Percentiles rank a stretch among this genome's conserved stretches.
These are phyloP conservation scores for Somion occarium DNA, from an alignment of 1,284 basidiomycete species.

Conservation along the genomic window DNA sequence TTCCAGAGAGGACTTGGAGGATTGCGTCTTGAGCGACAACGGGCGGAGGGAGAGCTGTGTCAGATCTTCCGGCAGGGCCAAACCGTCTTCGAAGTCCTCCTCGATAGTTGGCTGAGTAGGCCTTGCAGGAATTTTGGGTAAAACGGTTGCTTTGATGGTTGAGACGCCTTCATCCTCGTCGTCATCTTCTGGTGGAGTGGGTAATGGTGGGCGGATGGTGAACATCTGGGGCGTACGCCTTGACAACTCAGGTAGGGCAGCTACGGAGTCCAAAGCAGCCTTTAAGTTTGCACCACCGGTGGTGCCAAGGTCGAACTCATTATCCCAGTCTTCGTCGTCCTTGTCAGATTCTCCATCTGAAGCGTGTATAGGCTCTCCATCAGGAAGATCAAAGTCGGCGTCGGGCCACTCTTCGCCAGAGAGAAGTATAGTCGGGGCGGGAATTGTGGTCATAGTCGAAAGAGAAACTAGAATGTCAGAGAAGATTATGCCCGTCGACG, in stretches of 20 bases:
- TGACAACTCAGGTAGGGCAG: slow-evolving; percentile 25
- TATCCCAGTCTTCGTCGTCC: slow-evolving; percentile 72
- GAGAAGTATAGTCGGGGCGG: slow-evolving; percentile 48
- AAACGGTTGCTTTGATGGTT: slow-evolving; percentile 66
- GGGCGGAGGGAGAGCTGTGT: slow-evolving; percentile 74
- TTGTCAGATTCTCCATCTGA: slow-evolving; percentile 53
- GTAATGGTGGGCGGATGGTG: slow-evolving; percentile 60
- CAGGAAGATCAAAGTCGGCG: slow-evolving; percentile 78
- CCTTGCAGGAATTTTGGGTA: slow-evolving; percentile 36
- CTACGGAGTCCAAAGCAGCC: slow-evolving; percentile 29
- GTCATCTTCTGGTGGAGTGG: slow-evolving; percentile 44
- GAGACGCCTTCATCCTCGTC: slow-evolving; percentile 76
- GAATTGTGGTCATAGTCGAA: slow-evolving; percentile 49
- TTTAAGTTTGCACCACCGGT: slow-evolving; percentile 50
- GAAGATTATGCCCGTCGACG: slow-evolving; percentile 17
- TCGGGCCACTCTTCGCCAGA: slow-evolving; percentile 71
- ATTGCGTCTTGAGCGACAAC: slow-evolving; percentile 61
- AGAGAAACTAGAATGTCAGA: slow-evolving; percentile 11
- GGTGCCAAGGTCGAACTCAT: slow-evolving; percentile 63
- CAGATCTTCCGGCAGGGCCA: slow-evolving; percentile 71
- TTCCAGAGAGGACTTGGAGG: slow-evolving; percentile 75
- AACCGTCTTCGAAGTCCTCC: slow-evolving; percentile 42
- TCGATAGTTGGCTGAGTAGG: slow-evolving; percentile 22
- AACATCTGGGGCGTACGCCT: slow-evolving; percentile 38
- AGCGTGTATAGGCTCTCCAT: slow-evolving; percentile 60